Evolutionary conservation across 257 asterid species (phyloP).

Genomic region (Nicotiana otophora): DNA sequence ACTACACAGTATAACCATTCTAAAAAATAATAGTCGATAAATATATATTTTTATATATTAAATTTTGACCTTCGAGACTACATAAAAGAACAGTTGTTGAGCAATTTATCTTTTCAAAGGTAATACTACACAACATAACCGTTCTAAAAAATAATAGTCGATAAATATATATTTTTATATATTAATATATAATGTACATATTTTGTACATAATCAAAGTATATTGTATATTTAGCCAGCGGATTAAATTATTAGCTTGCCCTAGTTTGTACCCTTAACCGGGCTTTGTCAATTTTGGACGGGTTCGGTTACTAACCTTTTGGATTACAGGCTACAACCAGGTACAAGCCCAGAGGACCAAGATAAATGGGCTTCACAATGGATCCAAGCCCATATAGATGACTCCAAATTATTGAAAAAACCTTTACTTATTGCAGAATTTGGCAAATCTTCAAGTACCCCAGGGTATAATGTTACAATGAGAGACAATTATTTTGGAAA

Average conservation of each 20-base stretch:
- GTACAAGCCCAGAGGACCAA: background rate
- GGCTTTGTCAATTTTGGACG: too few species aligned
- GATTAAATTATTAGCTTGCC: too few species aligned
- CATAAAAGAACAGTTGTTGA: background rate
- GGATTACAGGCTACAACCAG: background rate
- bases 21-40: too few species aligned
- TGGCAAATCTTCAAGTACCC: conserved; percentile 12
- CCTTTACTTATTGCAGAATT: conserved; percentile 21
- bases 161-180: too few species aligned
- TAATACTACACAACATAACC: too few species aligned
- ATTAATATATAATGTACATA: too few species aligned
- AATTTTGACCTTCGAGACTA: background rate
- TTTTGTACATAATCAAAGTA: too few species aligned
- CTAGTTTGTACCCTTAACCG: background rate
- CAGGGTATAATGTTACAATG: background rate
- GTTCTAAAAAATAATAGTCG: too few species aligned
- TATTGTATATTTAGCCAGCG: too few species aligned
- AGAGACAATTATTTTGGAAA: conserved; percentile 17
- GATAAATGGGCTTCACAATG: background rate
- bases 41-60: too few species aligned
- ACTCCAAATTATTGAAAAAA: conserved; percentile 12
- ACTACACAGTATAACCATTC: too few species aligned
- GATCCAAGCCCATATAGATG: conserved; percentile 19
- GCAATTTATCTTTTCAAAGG: background rate
- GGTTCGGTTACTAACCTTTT: background rate